Base-by-base conservation (phyloP, 2,329 filamentous ascomycete genomes). In the Nemania sp. region DNA sequence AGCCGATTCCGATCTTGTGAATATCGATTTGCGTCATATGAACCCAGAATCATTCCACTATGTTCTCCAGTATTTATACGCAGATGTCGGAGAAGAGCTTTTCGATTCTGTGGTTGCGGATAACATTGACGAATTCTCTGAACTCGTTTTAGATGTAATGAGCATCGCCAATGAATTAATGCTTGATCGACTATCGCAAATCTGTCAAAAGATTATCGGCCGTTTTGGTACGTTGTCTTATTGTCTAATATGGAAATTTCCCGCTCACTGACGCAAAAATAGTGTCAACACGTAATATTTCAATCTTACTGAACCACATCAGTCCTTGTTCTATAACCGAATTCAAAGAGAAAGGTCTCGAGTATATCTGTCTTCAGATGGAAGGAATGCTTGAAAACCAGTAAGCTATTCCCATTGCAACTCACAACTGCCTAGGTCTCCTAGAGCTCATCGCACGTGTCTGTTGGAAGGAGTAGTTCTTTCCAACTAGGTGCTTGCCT, bases 361-460 rank as follows among this genome's bases (percentile, higher is more conserved):
- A 96, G 69, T 99, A 97, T 67, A 84, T 97, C 19, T 96, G 91
- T 64, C 76, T 96, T 39, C 95, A 96, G 65, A 78, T 97, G 52
- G 94, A 99, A 70, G 84, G 86, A 6, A 90, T 97, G 80, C 83
- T 99, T 45, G 91, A 97, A 66, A 96, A 96, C 59, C 88, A 90
- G 68, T 70, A 60, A 64, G 68, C 63, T 3, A 41, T 19, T 19
- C 20, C 30, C 2, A 6, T 49, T 34, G 6, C 30, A 9, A 9
- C 11, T 23, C 3, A 19, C 8, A 3, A 1, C n/a, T 30, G 22
- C 19, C 20, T 31, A 5, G 5, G 11, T 9, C 5, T 26, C 12
- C 6, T 14, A n/a, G 14, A 28, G 20, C 23, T 8, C 5, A 75
- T 79, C 68, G 63, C 71, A 64, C 28, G 15, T n/a, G 26, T 30